Evolutionary conservation across 2,329 filamentous ascomycete genomes (phyloP).

Genomic region (Aureobasidium melanogenum): DNA sequence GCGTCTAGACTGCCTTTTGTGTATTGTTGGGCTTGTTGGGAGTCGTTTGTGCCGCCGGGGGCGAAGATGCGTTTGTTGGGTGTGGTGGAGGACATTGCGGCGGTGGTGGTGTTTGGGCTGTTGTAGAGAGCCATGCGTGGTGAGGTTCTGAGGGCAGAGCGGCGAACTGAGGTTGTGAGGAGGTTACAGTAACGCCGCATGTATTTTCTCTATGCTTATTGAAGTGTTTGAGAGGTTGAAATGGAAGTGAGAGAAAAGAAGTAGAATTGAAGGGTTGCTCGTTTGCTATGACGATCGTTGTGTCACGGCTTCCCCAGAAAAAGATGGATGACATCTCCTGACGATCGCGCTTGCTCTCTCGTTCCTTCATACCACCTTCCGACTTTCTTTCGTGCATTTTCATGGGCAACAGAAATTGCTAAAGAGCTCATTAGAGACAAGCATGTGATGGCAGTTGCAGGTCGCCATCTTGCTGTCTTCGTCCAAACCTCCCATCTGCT

Average conservation of each 20-base stretch:
- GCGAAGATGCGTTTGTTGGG: constrained; percentile 45
- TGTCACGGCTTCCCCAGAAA: constrained; percentile 4
- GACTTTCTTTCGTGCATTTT: neutral
- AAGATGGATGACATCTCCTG: neutral
- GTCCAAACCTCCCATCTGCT: neutral
- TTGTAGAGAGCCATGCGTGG: constrained; percentile 7
- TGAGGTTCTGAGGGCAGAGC: neutral
- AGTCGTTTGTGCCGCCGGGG: constrained; percentile 49
- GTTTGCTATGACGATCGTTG: constrained; percentile 4
- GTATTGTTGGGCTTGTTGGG: constrained; percentile 68
- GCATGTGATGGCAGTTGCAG: too few relatives aligned
- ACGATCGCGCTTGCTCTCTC: neutral
- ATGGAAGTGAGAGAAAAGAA: neutral
- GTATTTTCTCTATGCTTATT: neutral
- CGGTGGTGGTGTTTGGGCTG: neutral
- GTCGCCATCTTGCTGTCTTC: too few relatives aligned
- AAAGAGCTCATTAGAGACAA: neutral
- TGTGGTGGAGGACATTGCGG: neutral
- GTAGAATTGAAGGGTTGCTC: neutral
- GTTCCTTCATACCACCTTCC: neutral
- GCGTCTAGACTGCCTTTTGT: constrained; percentile 54
- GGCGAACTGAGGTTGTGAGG: neutral
- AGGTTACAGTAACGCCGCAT: neutral
- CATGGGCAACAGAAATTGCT: neutral
- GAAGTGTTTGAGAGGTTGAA: neutral